Percentiles rank a stretch among this genome's conserved stretches.
Evolutionary conservation across 108 stramenopile genomes (phyloP).

Genomic region (Skeletonema grethae): DNA sequence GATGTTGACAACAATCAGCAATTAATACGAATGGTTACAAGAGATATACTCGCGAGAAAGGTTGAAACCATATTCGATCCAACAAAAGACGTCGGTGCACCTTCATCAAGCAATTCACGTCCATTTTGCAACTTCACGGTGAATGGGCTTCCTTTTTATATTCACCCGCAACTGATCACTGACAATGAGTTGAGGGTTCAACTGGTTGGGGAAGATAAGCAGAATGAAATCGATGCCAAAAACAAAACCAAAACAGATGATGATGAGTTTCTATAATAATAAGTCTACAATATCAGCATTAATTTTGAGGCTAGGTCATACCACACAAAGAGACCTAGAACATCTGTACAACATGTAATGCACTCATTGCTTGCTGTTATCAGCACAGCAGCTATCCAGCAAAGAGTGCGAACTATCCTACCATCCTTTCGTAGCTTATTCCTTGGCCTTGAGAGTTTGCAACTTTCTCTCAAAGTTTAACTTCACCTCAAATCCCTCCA

Average conservation of each 20-base stretch:
- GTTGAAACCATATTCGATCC: constrained; percentile 78
- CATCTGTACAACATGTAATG: constrained; percentile 1
- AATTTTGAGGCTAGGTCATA: too few species aligned
- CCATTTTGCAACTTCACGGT: constrained; percentile 89
- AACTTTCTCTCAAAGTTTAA: constrained; percentile 48
- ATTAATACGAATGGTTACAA: constrained; percentile 61
- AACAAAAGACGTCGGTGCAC: constrained; percentile 47
- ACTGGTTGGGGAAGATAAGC: constrained; percentile 47
- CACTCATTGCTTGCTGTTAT: background rate
- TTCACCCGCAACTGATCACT: constrained; percentile 74
- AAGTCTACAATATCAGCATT: constrained; percentile 5
- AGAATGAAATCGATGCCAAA: constrained; percentile 10
- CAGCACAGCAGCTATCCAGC: background rate
- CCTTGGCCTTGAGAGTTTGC: constrained; percentile 23
- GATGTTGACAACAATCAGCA: background rate
- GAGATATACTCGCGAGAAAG: constrained; percentile 63
- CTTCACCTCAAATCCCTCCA: constrained; percentile 49
- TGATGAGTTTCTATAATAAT: constrained; percentile 47
- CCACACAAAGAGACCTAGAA: background rate
- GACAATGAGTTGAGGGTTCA: constrained; percentile 52
- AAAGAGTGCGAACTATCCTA: background rate
- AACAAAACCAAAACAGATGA: constrained; percentile 44
- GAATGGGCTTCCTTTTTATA: constrained; percentile 63
- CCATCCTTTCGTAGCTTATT: background rate
- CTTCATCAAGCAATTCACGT: constrained; percentile 53